phyloP scores from a whole-genome alignment of 441 rosid species.

The Gossypium schwendimanii region DNA sequence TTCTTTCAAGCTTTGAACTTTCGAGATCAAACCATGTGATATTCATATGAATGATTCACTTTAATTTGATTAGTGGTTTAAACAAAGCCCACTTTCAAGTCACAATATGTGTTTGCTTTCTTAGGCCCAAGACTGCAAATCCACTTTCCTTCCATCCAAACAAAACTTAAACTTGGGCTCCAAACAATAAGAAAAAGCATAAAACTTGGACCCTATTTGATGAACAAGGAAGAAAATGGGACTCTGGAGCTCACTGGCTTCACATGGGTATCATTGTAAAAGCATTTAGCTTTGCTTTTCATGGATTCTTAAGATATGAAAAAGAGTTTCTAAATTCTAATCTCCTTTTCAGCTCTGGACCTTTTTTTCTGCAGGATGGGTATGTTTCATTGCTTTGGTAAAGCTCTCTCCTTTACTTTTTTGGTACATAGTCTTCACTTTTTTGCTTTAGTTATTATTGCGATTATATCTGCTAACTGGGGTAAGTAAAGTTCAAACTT shows the following conservation, averaged over 20 bases:
- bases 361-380: conserved; percentile 70
- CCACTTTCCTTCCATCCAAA: not conserved
- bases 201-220: too few relatives aligned
- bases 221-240: not conserved
- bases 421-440: conserved; percentile 4
- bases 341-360: conserved; percentile 5
- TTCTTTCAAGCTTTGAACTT: not conserved
- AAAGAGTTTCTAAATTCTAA: not conserved
- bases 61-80: not conserved
- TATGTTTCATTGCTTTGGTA: conserved; percentile 24
- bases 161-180: not conserved
- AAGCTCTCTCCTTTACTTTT: conserved; percentile 11
- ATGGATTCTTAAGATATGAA: not conserved
- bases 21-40: not conserved
- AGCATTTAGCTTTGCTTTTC: not conserved
- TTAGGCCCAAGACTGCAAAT: not conserved
- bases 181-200: too few relatives aligned
- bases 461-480: too few relatives aligned
- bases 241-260: conserved; percentile 84
- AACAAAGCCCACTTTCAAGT: not conserved
- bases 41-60: not conserved
- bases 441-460: not conserved
- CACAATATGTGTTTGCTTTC: not conserved
- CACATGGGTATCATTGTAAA: conserved; percentile 96
- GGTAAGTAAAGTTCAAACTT: too few relatives aligned